A percentile compares a stretch with the other conserved stretches of the same genome.
phyloP scores from a whole-genome alignment of 371 early-diverging fungal species.

The Mucor velutinosus region DNA sequence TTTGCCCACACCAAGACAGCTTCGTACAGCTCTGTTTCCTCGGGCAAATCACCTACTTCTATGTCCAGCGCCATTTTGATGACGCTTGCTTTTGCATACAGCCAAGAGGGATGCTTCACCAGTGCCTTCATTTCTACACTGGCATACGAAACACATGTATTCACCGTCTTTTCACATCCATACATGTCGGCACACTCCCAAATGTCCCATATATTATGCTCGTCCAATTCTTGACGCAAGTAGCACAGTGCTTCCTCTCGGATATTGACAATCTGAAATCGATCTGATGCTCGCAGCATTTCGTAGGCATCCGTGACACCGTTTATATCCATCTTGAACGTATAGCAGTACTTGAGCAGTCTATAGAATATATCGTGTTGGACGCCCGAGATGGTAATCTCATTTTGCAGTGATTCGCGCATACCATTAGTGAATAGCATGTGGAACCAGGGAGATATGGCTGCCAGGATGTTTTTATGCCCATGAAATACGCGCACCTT shows the following conservation, averaged over 20 bases:
- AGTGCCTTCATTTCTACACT: constrained; percentile 41
- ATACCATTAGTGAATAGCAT: constrained; percentile 64
- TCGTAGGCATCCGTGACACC: constrained; percentile 48
- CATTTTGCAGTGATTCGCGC: constrained; percentile 57
- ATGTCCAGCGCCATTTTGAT: constrained; percentile 49
- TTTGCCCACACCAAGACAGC: constrained; percentile 55
- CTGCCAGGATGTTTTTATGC: constrained; percentile 56
- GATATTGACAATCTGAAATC: constrained; percentile 46
- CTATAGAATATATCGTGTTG: constrained; percentile 47
- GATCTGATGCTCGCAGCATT: constrained; percentile 56
- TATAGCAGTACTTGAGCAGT: constrained; percentile 55
- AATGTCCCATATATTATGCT: constrained; percentile 57
- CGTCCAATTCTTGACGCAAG: constrained; percentile 39
- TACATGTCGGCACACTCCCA: constrained; percentile 56
- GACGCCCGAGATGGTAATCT: constrained; percentile 49
- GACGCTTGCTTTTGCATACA: constrained; percentile 51
- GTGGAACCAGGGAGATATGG: constrained; percentile 57
- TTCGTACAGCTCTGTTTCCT: constrained; percentile 54
- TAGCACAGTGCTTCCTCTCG: constrained; percentile 56
- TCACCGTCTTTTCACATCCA: constrained; percentile 40
- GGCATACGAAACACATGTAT: constrained; percentile 45
- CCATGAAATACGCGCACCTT: constrained; percentile 41
- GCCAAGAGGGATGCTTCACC: constrained; percentile 38
- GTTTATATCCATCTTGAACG: constrained; percentile 40
- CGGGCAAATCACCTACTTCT: constrained; percentile 47